Evolutionary conservation across 176 grass and related monocot genomes (phyloP).

Genomic region (Triticum timopheevii): DNA sequence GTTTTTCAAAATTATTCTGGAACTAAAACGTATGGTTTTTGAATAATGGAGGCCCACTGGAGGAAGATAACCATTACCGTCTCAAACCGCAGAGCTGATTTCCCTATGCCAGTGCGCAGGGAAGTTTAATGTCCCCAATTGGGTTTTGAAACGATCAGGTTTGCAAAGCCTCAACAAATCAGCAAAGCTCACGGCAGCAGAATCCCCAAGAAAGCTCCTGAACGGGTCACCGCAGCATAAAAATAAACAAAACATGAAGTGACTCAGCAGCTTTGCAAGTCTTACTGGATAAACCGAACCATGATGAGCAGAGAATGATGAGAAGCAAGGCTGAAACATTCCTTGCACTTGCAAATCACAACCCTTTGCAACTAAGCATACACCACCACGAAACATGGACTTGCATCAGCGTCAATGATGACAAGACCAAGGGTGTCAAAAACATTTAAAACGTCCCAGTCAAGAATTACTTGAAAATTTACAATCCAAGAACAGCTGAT

Average conservation of each 20-base stretch:
- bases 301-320: background rate
- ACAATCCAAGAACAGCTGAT: background rate
- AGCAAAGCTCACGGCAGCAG: background rate
- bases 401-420: background rate
- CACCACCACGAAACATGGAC: background rate
- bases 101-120: too few species aligned
- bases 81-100: too few species aligned
- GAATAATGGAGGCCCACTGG: too few species aligned
- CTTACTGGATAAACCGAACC: background rate
- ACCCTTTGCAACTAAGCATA: background rate
- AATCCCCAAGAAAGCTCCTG: background rate
- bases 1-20: too few species aligned
- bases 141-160: background rate
- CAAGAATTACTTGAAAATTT: background rate
- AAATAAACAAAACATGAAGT: background rate
- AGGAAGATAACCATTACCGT: too few species aligned
- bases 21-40: too few species aligned
- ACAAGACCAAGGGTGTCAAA: background rate
- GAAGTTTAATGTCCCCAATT: background rate
- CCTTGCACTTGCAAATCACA: background rate
- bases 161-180: background rate
- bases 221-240: background rate
- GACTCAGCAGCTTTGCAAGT: background rate
- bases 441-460: background rate
- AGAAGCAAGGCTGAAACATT: background rate